Evolutionary conservation across 257 asterid species (phyloP).

Genomic region (Nicotiana paniculata): DNA sequence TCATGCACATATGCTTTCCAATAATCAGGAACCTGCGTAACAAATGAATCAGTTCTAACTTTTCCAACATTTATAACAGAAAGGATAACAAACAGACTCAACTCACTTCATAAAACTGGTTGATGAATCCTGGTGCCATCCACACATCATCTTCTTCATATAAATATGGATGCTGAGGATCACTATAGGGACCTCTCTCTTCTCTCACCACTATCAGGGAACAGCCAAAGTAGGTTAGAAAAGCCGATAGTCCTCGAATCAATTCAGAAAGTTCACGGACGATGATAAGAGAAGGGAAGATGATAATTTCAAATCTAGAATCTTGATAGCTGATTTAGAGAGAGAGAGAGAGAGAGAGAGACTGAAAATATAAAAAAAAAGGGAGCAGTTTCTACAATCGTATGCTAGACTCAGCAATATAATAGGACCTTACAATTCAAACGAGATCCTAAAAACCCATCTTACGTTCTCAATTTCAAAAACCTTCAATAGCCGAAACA

Average conservation of each 20-base stretch:
- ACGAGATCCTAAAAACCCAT: too few species aligned
- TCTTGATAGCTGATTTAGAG: too few species aligned
- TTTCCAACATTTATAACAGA: background rate
- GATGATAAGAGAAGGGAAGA: background rate
- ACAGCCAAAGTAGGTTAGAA: constrained; percentile 4
- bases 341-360: too few species aligned
- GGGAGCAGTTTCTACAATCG: too few species aligned
- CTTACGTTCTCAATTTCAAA: too few species aligned
- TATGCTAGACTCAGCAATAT: too few species aligned
- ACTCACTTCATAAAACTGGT: constrained; percentile 88
- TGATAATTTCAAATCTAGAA: background rate
- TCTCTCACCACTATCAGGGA: constrained; percentile 78
- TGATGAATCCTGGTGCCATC: constrained; percentile 99
- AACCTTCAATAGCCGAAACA: too few species aligned
- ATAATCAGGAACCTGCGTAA: constrained; percentile 85
- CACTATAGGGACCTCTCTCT: constrained; percentile 79
- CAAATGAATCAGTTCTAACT: constrained; percentile 4
- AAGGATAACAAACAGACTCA: background rate
- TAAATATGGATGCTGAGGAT: constrained; percentile 95
- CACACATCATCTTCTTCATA: constrained; percentile 98
- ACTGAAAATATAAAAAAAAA: too few species aligned
- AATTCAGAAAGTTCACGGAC: background rate
- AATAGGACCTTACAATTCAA: too few species aligned
- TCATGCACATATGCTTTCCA: constrained; percentile 83
- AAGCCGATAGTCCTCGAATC: background rate